Evolutionary conservation across 2,329 filamentous ascomycete species (phyloP).

Genomic region (Ampelomyces quisqualis): DNA sequence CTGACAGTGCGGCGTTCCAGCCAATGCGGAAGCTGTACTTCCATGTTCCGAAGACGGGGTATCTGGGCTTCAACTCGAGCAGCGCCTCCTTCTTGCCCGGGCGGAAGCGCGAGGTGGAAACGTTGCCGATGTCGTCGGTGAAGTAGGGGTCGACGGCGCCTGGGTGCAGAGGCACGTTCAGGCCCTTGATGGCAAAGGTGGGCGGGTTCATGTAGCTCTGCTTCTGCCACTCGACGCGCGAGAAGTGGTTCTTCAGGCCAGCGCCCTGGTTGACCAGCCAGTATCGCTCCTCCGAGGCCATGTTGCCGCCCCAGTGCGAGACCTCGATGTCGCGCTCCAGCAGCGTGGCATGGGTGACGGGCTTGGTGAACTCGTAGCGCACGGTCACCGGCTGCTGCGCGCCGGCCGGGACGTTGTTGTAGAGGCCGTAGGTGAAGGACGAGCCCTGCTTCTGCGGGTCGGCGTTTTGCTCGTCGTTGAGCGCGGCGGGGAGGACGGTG

Average conservation of each 20-base stretch:
- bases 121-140: slow-evolving; percentile 93
- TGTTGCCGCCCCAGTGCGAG: slow-evolving; percentile 96
- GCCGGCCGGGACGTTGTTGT: slow-evolving; percentile 77
- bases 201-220: slow-evolving; percentile 70
- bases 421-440: slow-evolving; percentile 88
- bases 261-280: slow-evolving; percentile 85
- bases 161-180: slow-evolving; percentile 75
- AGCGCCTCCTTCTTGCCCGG: slow-evolving; percentile 73
- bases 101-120: slow-evolving; percentile 89
- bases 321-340: slow-evolving; percentile 92
- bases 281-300: slow-evolving; percentile 93
- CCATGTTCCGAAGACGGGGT: slow-evolving; percentile 96
- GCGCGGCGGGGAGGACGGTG: slow-evolving; percentile 65
- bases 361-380: slow-evolving; percentile 94
- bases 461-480: slow-evolving; percentile 60
- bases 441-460: slow-evolving; percentile 81
- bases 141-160: slow-evolving; percentile 90
- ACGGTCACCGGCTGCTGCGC: slow-evolving; percentile 71
- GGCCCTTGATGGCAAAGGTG: slow-evolving; percentile 74
- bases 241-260: slow-evolving; percentile 58
- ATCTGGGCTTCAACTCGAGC: slow-evolving; percentile 88
- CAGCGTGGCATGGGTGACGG: slow-evolving; percentile 73
- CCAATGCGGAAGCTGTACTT: slow-evolving; percentile 96
- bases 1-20: slow-evolving; percentile 85
- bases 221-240: slow-evolving; percentile 52